Conservation (phyloP, 2,329 filamentous ascomycete species). For the Colletotrichum endophyticum region DNA sequence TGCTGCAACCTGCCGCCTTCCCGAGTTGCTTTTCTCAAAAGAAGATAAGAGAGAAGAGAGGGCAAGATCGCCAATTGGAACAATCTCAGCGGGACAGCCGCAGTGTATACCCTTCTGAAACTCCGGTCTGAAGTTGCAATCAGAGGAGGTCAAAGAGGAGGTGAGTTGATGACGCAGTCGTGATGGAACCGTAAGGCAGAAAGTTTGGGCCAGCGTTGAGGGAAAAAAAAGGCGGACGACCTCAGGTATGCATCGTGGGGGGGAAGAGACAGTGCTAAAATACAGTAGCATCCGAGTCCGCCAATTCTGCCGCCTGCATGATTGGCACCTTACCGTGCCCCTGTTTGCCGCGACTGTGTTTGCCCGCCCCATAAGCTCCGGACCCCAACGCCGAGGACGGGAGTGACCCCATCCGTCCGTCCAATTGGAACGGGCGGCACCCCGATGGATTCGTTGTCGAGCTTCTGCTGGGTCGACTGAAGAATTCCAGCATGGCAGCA, state of each 20-base stretch:
- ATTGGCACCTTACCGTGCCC: neutral
- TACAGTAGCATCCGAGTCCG: neutral
- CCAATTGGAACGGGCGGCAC: neutral
- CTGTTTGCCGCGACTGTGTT: neutral
- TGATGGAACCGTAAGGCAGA: conserved; percentile 5
- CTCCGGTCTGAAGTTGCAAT: neutral
- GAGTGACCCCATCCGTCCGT: neutral
- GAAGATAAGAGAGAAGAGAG: neutral
- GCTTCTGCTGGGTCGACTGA: neutral
- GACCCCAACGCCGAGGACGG: neutral
- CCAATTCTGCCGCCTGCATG: neutral
- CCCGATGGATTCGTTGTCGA: neutral
- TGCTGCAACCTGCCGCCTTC: neutral
- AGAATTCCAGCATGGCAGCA: neutral
- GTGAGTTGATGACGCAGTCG: conserved; percentile 11
- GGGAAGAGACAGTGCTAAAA: neutral
- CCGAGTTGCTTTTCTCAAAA: neutral
- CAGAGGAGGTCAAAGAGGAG: neutral
- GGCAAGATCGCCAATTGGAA: neutral
- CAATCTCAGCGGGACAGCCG: neutral
- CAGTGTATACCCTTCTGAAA: neutral
- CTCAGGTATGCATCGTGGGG: neutral
- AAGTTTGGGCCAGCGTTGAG: conserved; percentile 1
- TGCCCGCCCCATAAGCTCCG: neutral
- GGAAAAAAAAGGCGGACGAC: neutral